Conservation (phyloP, 352 stramenopile species). For the Phytophthora foliorum region DNA sequence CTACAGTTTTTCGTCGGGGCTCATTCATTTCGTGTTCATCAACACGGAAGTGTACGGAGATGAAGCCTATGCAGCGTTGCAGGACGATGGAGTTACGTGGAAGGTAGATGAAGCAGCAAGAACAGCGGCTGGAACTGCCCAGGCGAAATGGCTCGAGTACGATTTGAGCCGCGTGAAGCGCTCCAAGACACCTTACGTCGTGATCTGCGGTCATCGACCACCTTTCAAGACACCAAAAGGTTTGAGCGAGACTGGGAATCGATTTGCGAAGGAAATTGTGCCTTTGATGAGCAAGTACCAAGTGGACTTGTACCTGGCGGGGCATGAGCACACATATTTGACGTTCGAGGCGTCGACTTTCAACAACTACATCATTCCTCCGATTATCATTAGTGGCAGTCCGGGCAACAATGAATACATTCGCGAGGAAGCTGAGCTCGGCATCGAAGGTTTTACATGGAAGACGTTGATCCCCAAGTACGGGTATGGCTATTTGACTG, state of each 20-base stretch:
- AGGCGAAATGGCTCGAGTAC: slow-evolving; percentile 75
- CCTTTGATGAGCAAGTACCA: slow-evolving; percentile 79
- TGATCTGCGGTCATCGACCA: slow-evolving; percentile 76
- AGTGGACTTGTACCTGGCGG: slow-evolving; percentile 76
- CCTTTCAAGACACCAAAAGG: slow-evolving; percentile 73
- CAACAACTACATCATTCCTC: slow-evolving; percentile 60
- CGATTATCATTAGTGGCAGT: slow-evolving; percentile 80
- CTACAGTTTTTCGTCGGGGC: slow-evolving; percentile 75
- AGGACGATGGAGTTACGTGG: slow-evolving; percentile 62
- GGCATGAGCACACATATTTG: slow-evolving; percentile 82
- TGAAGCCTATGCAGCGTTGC: slow-evolving; percentile 58
- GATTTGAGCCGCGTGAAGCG: slow-evolving; percentile 77
- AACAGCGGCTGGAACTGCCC: slow-evolving; percentile 30
- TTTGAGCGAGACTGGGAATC: slow-evolving; percentile 52
- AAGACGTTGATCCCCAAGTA: slow-evolving; percentile 80
- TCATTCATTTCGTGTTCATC: slow-evolving; percentile 82
- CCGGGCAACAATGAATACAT: slow-evolving; percentile 86
- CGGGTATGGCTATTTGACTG: slow-evolving; percentile 77
- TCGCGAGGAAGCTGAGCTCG: slow-evolving; percentile 52
- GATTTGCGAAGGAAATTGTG: slow-evolving; percentile 73
- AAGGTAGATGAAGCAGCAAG: slow-evolving; percentile 56
- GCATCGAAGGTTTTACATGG: slow-evolving; percentile 64
- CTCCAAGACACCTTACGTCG: slow-evolving; percentile 67
- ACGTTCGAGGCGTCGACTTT: slow-evolving; percentile 67
- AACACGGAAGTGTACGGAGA: slow-evolving; percentile 85